These are phyloP conservation scores for Cladorrhinum sp. DNA, from an alignment of 2,329 filamentous ascomycete species.

Conservation along the genomic window DNA sequence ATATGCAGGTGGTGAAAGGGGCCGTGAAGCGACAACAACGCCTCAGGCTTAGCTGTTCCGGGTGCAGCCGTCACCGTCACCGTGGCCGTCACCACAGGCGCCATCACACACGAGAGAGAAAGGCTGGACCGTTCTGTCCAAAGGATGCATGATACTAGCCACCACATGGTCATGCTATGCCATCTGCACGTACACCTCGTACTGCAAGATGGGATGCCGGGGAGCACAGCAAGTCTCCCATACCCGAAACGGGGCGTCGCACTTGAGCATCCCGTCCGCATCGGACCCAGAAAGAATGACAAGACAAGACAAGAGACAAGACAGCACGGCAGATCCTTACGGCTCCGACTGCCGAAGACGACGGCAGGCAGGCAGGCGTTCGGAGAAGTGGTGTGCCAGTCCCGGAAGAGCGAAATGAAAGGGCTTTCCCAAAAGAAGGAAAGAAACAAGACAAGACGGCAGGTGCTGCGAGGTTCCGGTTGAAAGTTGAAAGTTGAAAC, in stretches of 20 bases:
- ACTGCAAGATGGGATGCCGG: constrained; percentile 11
- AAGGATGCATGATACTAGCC: background rate
- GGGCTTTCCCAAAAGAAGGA: background rate
- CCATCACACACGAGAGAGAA: background rate
- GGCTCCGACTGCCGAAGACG: constrained; percentile 12
- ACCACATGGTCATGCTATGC: background rate
- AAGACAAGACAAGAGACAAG: too few relatives aligned
- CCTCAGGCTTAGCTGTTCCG: background rate
- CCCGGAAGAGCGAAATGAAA: constrained; percentile 17
- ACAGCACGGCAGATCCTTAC: constrained; percentile 16
- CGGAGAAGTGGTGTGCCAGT: constrained; percentile 18
- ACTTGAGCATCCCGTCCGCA: constrained; percentile 6
- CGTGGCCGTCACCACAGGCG: background rate
- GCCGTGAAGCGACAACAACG: background rate
- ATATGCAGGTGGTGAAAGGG: too few relatives aligned
- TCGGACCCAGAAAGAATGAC: too few relatives aligned
- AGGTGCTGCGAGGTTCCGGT: constrained; percentile 9
- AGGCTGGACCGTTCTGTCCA: constrained; percentile 2
- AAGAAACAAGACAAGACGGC: background rate
- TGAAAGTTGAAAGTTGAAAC: too few relatives aligned
- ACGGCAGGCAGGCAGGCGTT: background rate
- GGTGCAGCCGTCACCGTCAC: background rate
- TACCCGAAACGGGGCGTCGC: constrained; percentile 10
- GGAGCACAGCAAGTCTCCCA: constrained; percentile 5
- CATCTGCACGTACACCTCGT: constrained; percentile 13